Conservation (phyloP, 139 green algal species). For the Spirogloea muscicola region DNA sequence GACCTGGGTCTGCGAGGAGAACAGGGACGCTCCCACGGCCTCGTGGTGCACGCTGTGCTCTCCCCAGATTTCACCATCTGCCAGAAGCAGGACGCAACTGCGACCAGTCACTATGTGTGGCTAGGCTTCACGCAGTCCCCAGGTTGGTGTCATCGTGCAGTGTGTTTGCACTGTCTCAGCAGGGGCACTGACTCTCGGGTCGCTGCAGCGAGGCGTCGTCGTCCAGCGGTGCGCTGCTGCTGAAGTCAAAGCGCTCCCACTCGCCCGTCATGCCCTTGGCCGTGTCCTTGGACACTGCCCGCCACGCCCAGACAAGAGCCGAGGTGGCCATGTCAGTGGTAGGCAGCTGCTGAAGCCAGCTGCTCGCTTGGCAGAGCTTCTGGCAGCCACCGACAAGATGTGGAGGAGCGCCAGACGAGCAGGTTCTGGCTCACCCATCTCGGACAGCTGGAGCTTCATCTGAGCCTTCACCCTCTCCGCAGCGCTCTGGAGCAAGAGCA, state of each 20-base stretch:
- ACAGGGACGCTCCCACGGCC: no score
- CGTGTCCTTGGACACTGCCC: not conserved
- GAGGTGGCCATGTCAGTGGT: not conserved
- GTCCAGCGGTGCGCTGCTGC: conserved; percentile 7
- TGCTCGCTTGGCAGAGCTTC: not conserved
- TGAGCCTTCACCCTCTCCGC: conserved; percentile 32
- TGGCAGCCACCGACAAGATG: not conserved
- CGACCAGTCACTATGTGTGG: no score
- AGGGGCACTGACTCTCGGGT: no score
- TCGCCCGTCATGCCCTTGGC: conserved; percentile 5
- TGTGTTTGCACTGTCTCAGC: no score
- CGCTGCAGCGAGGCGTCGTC: conserved; percentile 15
- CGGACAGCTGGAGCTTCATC: conserved; percentile 22
- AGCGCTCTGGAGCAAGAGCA: no score
- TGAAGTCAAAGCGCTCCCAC: conserved; percentile 27
- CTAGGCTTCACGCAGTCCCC: no score
- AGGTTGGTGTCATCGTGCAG: no score
- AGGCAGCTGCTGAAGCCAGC: not conserved
- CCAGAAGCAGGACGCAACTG: no score
- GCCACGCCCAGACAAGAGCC: not conserved
- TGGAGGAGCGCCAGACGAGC: not conserved
- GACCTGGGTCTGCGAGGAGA: no score
- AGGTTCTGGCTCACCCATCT: conserved; percentile 8
- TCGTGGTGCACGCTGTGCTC: no score
- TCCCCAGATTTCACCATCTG: no score